Conservation (phyloP, 2,329 filamentous ascomycete genomes). For the Paraphaeosphaeria sporulosa region DNA sequence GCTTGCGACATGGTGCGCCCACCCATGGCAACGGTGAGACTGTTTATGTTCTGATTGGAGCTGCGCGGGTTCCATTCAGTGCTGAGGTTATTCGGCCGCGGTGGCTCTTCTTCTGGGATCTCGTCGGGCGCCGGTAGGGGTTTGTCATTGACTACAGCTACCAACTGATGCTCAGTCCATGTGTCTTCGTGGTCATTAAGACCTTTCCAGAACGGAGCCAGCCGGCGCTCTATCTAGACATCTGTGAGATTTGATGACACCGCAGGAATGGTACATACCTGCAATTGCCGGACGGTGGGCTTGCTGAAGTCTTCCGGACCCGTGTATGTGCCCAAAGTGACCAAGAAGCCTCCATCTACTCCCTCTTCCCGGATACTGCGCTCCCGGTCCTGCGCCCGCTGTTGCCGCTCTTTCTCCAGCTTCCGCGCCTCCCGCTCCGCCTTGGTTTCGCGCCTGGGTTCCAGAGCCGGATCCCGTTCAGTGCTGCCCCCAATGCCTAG, state of each 20-base stretch:
- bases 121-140: slow-evolving; percentile 85
- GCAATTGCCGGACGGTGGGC: slow-evolving; percentile 82
- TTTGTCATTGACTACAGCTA: slow-evolving; percentile 85
- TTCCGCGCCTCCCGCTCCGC: slow-evolving; percentile 89
- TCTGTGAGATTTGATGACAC: slow-evolving; percentile 23
- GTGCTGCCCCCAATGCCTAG: slow-evolving; percentile 61
- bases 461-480: slow-evolving; percentile 60
- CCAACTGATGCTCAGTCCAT: slow-evolving; percentile 95
- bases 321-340: slow-evolving; percentile 93
- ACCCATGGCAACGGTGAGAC: slow-evolving; percentile 79
- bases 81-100: slow-evolving; percentile 53
- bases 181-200: slow-evolving; percentile 85
- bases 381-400: slow-evolving; percentile 83
- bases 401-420: slow-evolving; percentile 79
- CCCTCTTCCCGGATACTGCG: slow-evolving; percentile 89
- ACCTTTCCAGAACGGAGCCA: slow-evolving; percentile 96
- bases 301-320: slow-evolving; percentile 95
- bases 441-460: slow-evolving; percentile 81
- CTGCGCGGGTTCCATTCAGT: slow-evolving; percentile 54
- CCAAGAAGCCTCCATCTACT: slow-evolving; percentile 92
- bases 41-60: slow-evolving; percentile 70
- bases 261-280: slow-evolving; percentile 66
- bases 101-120: slow-evolving; percentile 72
- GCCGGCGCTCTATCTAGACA: slow-evolving; percentile 83
- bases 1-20: slow-evolving; percentile 79